Conservation (phyloP, 805 yeast species). For the Ogataea minuta region DNA sequence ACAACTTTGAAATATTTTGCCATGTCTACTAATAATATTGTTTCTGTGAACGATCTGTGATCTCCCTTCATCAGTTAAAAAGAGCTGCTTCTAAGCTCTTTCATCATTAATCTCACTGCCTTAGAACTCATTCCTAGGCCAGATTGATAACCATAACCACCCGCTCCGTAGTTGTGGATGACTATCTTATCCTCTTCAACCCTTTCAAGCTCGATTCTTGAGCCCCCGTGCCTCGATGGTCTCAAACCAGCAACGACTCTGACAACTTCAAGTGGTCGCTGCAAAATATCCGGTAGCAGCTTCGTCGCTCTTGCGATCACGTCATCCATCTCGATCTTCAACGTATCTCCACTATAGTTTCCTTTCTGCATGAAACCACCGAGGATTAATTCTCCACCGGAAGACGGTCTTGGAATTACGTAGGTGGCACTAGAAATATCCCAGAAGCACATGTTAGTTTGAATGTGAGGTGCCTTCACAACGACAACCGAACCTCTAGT, state of each 20-base stretch:
- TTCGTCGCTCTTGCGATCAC: slow-evolving; percentile 49
- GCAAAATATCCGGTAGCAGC: slow-evolving; percentile 48
- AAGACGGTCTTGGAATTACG: slow-evolving; percentile 65
- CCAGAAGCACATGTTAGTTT: slow-evolving; percentile 56
- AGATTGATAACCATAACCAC: slow-evolving; percentile 63
- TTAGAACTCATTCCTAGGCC: slow-evolving; percentile 57
- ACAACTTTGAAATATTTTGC: too few relatives aligned
- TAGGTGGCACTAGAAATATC: slow-evolving; percentile 59
- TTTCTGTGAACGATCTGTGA: too few relatives aligned
- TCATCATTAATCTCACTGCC: slow-evolving; percentile 39
- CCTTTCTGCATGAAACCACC: slow-evolving; percentile 72
- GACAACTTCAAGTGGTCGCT: slow-evolving; percentile 46
- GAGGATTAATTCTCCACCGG: slow-evolving; percentile 62
- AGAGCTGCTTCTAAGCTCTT: slow-evolving; percentile 6
- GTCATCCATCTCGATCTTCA: slow-evolving; percentile 52
- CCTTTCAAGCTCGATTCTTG: slow-evolving; percentile 57
- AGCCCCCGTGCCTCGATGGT: slow-evolving; percentile 74
- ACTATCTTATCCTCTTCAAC: slow-evolving; percentile 43
- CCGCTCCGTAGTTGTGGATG: slow-evolving; percentile 72
- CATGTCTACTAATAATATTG: too few relatives aligned
- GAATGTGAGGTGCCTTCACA: slow-evolving; percentile 64
- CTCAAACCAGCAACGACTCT: slow-evolving; percentile 70
- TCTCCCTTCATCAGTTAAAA: too few relatives aligned
- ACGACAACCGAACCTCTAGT: slow-evolving; percentile 78
- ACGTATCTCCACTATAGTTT: slow-evolving; percentile 59